These are phyloP conservation scores for Fusarium foetens DNA, from an alignment of 2,329 filamentous ascomycete genomes.

Conservation along the genomic window DNA sequence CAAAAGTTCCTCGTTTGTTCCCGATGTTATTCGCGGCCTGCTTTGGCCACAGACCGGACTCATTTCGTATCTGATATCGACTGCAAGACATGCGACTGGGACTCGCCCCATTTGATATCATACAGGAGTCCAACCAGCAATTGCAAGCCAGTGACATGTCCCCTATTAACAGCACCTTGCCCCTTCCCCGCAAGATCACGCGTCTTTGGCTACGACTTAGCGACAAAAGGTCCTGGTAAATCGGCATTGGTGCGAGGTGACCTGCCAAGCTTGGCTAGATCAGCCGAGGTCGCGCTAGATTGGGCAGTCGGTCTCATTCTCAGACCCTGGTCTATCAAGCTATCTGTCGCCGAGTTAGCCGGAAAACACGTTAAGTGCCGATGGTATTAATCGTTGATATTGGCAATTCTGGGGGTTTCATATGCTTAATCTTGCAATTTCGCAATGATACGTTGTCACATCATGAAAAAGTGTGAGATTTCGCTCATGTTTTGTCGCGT, in stretches of 20 bases:
- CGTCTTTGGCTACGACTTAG: neutral
- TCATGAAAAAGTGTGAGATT: neutral
- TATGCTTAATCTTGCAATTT: neutral
- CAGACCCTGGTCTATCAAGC: neutral
- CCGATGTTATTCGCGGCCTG: slow-evolving; percentile 6
- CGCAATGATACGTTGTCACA: neutral
- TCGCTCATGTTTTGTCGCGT: neutral
- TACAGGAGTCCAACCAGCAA: neutral
- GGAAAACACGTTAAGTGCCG: neutral
- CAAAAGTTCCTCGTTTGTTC: slow-evolving; percentile 22
- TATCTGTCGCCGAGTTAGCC: slow-evolving; percentile 21
- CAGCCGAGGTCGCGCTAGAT: neutral
- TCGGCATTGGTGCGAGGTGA: neutral
- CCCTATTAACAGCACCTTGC: neutral
- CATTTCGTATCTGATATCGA: slow-evolving; percentile 15
- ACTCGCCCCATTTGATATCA: neutral
- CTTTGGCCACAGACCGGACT: too few species aligned
- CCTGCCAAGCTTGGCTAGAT: slow-evolving; percentile 13
- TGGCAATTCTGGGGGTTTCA: neutral
- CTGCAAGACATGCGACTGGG: neutral
- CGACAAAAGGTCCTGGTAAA: slow-evolving; percentile 15
- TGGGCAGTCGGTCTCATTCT: neutral
- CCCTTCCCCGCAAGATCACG: slow-evolving; percentile 4
- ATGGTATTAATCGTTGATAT: neutral
- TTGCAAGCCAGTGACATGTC: slow-evolving; percentile 12